Conservation (phyloP, 2,329 filamentous ascomycete genomes). For the Colletotrichum cuscutae region DNA sequence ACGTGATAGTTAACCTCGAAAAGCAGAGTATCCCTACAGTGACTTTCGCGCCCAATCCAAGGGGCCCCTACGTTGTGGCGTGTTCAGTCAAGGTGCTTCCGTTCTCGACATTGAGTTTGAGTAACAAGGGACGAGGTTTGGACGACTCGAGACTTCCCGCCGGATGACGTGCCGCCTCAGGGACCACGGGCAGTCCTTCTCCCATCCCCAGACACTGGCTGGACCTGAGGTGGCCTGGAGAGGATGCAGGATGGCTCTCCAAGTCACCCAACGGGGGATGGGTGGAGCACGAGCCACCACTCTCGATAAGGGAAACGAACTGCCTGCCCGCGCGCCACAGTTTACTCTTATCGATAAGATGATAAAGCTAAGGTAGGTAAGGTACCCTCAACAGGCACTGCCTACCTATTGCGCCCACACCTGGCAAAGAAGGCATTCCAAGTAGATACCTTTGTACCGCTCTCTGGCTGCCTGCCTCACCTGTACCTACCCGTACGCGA, state of each 20-base stretch:
- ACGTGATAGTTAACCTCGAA: neutral
- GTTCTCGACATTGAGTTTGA: constrained; percentile 21
- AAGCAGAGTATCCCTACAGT: neutral
- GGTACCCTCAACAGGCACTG: neutral
- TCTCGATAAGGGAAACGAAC: neutral
- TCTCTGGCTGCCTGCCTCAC: neutral
- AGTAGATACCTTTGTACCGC: neutral
- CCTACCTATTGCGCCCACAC: neutral
- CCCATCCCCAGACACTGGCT: neutral
- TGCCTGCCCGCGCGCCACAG: too few relatives aligned
- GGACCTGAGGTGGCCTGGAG: neutral
- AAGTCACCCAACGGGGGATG: neutral
- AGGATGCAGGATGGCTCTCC: neutral
- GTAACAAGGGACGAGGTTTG: neutral
- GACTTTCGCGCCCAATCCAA: neutral
- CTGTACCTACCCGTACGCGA: neutral
- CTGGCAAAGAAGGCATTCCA: too few relatives aligned
- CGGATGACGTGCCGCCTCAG: constrained; percentile 17
- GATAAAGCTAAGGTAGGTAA: neutral
- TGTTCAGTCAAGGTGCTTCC: neutral
- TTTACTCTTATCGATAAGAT: constrained; percentile 4
- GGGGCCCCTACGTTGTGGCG: neutral
- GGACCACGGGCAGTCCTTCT: constrained; percentile 1
- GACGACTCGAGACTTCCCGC: constrained; percentile 14
- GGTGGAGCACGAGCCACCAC: neutral